Conservation (phyloP, 768 basidiomycete genomes). For the Cyclocybe aegerita region DNA sequence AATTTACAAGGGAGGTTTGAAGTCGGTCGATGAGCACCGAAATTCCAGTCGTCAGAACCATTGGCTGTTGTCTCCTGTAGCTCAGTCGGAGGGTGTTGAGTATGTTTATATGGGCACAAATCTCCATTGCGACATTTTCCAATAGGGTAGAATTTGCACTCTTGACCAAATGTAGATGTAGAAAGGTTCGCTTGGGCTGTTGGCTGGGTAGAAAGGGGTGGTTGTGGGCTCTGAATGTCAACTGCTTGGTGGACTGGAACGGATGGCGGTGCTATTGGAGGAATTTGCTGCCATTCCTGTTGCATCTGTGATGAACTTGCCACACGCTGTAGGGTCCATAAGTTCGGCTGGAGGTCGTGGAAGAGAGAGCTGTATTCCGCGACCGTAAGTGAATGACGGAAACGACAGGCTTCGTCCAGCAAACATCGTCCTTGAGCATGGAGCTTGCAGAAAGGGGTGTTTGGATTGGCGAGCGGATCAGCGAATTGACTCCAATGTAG, state of each 20-base stretch:
- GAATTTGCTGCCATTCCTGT: background rate
- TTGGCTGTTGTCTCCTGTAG: background rate
- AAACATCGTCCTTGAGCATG: conserved; percentile 35
- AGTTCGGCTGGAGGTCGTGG: conserved; percentile 34
- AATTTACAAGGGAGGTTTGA: conserved; percentile 21
- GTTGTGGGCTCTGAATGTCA: background rate
- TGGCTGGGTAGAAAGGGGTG: too few species aligned
- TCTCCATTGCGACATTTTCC: conserved; percentile 40
- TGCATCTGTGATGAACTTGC: background rate
- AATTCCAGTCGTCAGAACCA: background rate
- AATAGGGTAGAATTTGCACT: conserved; percentile 33
- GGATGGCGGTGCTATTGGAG: background rate
- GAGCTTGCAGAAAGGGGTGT: conserved; percentile 38
- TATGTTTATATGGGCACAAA: conserved; percentile 34
- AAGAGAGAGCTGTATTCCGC: conserved; percentile 39
- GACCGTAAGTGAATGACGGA: conserved; percentile 39
- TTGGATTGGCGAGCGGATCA: conserved; percentile 33
- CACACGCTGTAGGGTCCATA: conserved; percentile 21
- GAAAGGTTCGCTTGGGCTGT: too few species aligned
- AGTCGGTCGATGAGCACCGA: background rate
- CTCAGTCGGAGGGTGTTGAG: conserved; percentile 14
- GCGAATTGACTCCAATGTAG: conserved; percentile 45
- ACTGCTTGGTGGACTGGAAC: background rate
- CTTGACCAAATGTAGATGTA: background rate
- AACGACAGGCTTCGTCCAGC: conserved; percentile 30